phyloP scores from a whole-genome alignment of 2,329 filamentous ascomycete species.

The Alternaria alternata region DNA sequence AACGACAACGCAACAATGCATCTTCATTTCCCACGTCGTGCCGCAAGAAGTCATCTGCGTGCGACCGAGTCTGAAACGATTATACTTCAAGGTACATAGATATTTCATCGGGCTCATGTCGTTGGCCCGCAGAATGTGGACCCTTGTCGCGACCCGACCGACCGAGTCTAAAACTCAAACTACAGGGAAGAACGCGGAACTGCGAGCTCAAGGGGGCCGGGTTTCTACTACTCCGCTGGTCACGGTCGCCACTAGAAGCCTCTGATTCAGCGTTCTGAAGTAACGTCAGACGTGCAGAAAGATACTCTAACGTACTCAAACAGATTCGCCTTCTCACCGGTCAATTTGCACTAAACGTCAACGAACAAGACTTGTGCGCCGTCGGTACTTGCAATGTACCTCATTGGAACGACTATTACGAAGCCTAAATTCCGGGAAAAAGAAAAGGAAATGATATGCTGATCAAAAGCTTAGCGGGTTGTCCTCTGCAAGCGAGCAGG shows the following conservation, averaged over 20 bases:
- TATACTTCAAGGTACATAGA: background rate
- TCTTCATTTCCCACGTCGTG: background rate
- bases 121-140: background rate
- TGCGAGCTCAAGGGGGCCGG: background rate
- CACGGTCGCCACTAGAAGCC: background rate
- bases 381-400: background rate
- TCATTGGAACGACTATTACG: background rate
- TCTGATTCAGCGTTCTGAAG: background rate
- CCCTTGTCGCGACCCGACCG: background rate
- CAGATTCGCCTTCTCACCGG: background rate
- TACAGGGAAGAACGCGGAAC: slow-evolving; percentile 5
- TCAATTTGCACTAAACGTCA: background rate
- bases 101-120: background rate
- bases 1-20: background rate
- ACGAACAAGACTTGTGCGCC: background rate
- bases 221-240: background rate
- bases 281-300: background rate
- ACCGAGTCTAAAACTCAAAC: slow-evolving; percentile 3
- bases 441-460: background rate
- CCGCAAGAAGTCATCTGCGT: background rate
- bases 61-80: background rate
- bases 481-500: slow-evolving; percentile 1
- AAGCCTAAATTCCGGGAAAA: background rate
- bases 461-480: background rate
- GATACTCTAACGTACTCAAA: background rate